Evolutionary conservation across 129 eudicot species (phyloP).

Genomic region (Flaveria brownii): DNA sequence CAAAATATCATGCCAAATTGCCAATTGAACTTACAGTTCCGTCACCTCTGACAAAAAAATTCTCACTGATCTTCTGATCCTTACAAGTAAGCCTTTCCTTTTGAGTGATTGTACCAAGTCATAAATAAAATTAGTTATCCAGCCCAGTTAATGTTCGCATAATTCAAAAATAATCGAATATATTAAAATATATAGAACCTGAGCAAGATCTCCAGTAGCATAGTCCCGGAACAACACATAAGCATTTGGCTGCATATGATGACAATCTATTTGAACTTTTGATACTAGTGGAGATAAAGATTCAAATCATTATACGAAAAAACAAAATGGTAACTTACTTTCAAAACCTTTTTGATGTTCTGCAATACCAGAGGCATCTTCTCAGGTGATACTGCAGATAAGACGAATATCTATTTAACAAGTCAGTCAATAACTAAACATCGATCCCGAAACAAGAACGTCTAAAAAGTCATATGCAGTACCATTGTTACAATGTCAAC

Average conservation of each 20-base stretch:
- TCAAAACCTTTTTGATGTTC: conserved; percentile 65
- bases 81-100: conserved; percentile 83
- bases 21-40: conserved; percentile 79
- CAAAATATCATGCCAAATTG: conserved; percentile 10
- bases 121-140: conserved; percentile 15
- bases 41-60: conserved; percentile 96
- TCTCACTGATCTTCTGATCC: conserved; percentile 94
- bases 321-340: conserved; percentile 47
- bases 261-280: neutral
- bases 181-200: conserved; percentile 44
- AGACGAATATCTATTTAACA: conserved; percentile 85
- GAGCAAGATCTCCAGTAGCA: conserved; percentile 99
- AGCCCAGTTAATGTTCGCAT: neutral
- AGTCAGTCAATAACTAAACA: conserved; percentile 49
- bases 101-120: conserved; percentile 9
- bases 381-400: conserved; percentile 97
- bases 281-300: neutral
- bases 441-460: neutral
- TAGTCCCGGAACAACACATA: conserved; percentile 83
- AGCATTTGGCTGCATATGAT: conserved; percentile 73
- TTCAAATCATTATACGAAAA: conserved; percentile 6
- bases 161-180: neutral
- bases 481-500: conserved; percentile 98
- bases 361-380: conserved; percentile 80
- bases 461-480: conserved; percentile 22